Evolutionary conservation across 805 yeast genomes (phyloP), one percentile per base, ranked within the genome.

Genomic region (Pichia cephalocereana): DNA sequence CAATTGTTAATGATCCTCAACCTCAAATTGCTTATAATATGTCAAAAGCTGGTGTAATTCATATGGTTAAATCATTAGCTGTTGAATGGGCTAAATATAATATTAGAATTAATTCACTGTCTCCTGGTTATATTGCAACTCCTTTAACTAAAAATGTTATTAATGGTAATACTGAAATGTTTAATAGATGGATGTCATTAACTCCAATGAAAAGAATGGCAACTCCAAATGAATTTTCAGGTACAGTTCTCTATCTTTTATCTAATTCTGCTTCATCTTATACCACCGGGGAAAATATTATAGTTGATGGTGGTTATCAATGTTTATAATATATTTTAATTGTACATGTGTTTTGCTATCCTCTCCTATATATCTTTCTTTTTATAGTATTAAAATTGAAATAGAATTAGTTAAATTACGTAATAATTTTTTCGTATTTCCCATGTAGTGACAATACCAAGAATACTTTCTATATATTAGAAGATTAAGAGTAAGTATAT

Each of bases 21-120:
- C 86, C 86, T 19, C 89, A 83, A 66, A 75, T 79, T 54, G 85
- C 85, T 57, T 85, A 85, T 75, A 85, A 85, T 73, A 81, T 83
- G 85, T 75, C 91, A 57, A 85, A 85, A 70, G 93, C 93, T 17
- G 93, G 90, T 62, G 91, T 84, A 40, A 83, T 84, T 58, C 93
- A 85, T 67, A 70, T 85, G 74, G 85, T 77, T 47, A 78, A 79
- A 63, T 77, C 90, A 3, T 69, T 85, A 57, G 93, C 89, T 40
- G 77, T 82, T 53, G 95, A 85, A 66, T 85, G 93, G 93, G 86
- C 93, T 45, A 74, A 77, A 57, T 79, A 77, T 68, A 77, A 78
- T 58, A 81, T 83, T 60, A 77, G 91, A 65, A 87, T 85, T 57
- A 84, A 85, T 70, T 77, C 90, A 32, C 69, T 85, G 54, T 78